These are phyloP conservation scores for Xeromyces bisporus DNA, from an alignment of 495 filamentous ascomycete genomes.

Conservation along the genomic window DNA sequence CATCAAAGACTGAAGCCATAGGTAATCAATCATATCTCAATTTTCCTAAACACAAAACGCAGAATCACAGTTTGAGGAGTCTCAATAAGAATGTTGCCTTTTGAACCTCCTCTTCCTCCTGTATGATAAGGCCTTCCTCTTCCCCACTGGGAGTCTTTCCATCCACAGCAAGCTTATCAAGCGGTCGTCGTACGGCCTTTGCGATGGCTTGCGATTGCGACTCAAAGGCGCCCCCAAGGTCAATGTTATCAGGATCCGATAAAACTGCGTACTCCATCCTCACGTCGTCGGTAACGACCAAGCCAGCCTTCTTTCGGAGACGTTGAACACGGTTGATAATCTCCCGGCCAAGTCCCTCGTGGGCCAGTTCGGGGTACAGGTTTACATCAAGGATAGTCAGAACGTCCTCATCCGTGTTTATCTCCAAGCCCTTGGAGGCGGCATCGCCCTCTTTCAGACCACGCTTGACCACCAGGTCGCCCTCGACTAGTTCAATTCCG, in stretches of 20 bases:
- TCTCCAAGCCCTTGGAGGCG: constrained; percentile 53
- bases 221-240: constrained; percentile 57
- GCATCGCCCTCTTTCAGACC: constrained; percentile 50
- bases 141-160: constrained; percentile 41
- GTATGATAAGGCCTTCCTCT: constrained; percentile 47
- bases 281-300: constrained; percentile 69
- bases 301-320: constrained; percentile 64
- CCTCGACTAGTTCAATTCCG: constrained; percentile 63
- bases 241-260: constrained; percentile 58
- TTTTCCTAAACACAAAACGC: neutral
- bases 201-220: constrained; percentile 49
- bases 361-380: constrained; percentile 53
- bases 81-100: constrained; percentile 74
- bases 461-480: constrained; percentile 70
- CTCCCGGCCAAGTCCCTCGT: constrained; percentile 64
- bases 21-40: too few relatives aligned
- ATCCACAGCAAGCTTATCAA: constrained; percentile 53
- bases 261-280: constrained; percentile 69
- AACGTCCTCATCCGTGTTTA: constrained; percentile 70
- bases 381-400: constrained; percentile 65
- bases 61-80: constrained; percentile 51
- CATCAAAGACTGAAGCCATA: too few relatives aligned
- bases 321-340: constrained; percentile 71
- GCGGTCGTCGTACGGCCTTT: constrained; percentile 61
- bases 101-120: constrained; percentile 83